These are phyloP conservation scores for Claviceps fusiformis DNA, from an alignment of 2,329 filamentous ascomycete species.

Conservation along the genomic window DNA sequence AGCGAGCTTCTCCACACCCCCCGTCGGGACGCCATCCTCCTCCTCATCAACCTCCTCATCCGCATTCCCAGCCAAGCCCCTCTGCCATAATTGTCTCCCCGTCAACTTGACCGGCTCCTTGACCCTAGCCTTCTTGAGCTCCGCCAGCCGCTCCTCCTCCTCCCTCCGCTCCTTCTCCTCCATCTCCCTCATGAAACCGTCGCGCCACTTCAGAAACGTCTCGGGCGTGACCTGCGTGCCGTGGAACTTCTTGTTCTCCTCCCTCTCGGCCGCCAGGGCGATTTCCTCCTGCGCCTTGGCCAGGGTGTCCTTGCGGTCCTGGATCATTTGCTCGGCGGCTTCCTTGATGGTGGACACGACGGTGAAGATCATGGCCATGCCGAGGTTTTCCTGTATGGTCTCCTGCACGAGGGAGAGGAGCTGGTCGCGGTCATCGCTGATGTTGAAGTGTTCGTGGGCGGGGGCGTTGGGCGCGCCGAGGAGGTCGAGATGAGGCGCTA, in stretches of 20 bases:
- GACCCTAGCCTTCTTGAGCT: slow-evolving; percentile 63
- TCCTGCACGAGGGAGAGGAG: slow-evolving; percentile 60
- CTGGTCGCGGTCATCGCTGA: slow-evolving; percentile 63
- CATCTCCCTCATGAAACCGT: slow-evolving; percentile 66
- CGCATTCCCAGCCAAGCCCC: slow-evolving; percentile 52
- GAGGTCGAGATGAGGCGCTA: slow-evolving; percentile 70
- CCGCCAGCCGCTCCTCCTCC: slow-evolving; percentile 68
- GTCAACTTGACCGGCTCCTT: slow-evolving; percentile 64
- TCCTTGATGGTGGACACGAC: slow-evolving; percentile 82
- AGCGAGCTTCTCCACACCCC: slow-evolving; percentile 57
- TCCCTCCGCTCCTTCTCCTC: slow-evolving; percentile 53
- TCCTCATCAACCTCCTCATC: slow-evolving; percentile 57
- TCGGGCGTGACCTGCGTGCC: slow-evolving; percentile 80
- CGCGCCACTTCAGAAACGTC: slow-evolving; percentile 72
- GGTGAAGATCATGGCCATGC: slow-evolving; percentile 96
- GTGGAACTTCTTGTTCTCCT: slow-evolving; percentile 95
- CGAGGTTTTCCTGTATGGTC: slow-evolving; percentile 80
- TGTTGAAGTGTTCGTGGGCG: slow-evolving; percentile 59
- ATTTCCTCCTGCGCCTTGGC: slow-evolving; percentile 44
- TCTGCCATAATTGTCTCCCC: slow-evolving; percentile 67
- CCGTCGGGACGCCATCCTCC: slow-evolving; percentile 43
- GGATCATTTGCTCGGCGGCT: slow-evolving; percentile 71
- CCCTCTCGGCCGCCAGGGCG: slow-evolving; percentile 53
- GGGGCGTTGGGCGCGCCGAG: slow-evolving; percentile 56
- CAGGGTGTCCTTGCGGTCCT: slow-evolving; percentile 54